phyloP scores from a whole-genome alignment of 345 rosid genomes.

The Eutrema heterophyllum region DNA sequence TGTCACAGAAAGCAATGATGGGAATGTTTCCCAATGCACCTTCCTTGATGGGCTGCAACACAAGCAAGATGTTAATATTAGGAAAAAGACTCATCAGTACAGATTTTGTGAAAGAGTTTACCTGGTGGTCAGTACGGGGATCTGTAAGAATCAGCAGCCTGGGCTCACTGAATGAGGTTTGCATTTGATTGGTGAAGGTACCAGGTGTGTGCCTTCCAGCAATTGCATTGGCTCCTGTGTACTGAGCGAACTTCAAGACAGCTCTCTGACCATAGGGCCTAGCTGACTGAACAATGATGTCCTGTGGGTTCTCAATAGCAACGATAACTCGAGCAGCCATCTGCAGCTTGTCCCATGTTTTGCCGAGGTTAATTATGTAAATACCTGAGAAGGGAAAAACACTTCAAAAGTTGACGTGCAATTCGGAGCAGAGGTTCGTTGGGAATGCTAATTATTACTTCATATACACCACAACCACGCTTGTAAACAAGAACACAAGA shows the following conservation, averaged over 20 bases:
- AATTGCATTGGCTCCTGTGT: slow-evolving; percentile 95
- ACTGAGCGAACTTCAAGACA: slow-evolving; percentile 83
- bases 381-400: slow-evolving; percentile 41
- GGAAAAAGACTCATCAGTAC: neutral
- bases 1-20: slow-evolving; percentile 92
- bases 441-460: too few relatives aligned
- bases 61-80: neutral
- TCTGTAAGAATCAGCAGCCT: slow-evolving; percentile 90
- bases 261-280: slow-evolving; percentile 99
- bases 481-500: neutral
- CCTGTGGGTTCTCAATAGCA: slow-evolving; percentile 79
- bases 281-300: slow-evolving; percentile 94
- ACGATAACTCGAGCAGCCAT: slow-evolving; percentile 89
- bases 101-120: neutral
- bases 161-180: slow-evolving; percentile 87
- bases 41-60: slow-evolving; percentile 88
- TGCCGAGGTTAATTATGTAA: slow-evolving; percentile 83
- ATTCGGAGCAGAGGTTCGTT: too few relatives aligned
- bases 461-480: neutral
- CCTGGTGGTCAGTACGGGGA: slow-evolving; percentile 98
- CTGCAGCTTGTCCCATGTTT: slow-evolving; percentile 90
- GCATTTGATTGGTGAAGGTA: slow-evolving; percentile 93
- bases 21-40: slow-evolving; percentile 95
- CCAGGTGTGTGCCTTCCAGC: slow-evolving; percentile 99
- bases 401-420: too few relatives aligned